These are phyloP conservation scores for Laburnicola sp. DNA, from an alignment of 2,329 filamentous ascomycete species.

Conservation along the genomic window DNA sequence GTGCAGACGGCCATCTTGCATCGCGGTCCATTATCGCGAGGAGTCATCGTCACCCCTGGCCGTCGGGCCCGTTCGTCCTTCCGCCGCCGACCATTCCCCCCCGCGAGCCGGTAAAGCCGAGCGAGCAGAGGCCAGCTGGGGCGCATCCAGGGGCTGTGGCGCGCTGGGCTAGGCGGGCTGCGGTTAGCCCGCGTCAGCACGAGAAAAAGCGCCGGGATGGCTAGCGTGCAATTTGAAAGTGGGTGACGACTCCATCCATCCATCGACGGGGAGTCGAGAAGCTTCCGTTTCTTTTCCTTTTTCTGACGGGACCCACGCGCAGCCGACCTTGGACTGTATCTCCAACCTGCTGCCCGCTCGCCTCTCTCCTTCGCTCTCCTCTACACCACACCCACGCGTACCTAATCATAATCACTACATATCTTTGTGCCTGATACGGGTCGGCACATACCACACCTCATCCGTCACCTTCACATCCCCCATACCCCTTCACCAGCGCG, in stretches of 20 bases:
- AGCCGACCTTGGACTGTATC: conserved; percentile 26
- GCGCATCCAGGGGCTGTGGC: conserved; percentile 11
- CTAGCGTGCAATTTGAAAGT: conserved; percentile 13
- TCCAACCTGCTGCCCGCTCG: conserved; percentile 34
- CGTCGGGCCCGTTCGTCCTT: neutral
- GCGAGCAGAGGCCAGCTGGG: neutral
- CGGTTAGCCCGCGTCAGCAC: conserved; percentile 16
- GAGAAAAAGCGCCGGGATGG: conserved; percentile 25
- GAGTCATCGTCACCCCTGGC: conserved; percentile 17
- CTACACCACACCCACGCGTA: conserved; percentile 10
- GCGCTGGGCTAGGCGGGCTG: conserved; percentile 2
- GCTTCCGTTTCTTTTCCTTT: conserved; percentile 20
- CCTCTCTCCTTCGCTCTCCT: conserved; percentile 15
- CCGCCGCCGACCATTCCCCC: conserved; percentile 14
- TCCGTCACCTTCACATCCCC: conserved; percentile 17
- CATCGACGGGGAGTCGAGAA: conserved; percentile 13
- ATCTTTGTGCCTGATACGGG: conserved; percentile 16
- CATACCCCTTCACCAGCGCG: conserved; percentile 63
- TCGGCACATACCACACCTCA: conserved; percentile 19
- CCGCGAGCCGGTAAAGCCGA: conserved; percentile 17
- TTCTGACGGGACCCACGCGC: conserved; percentile 8
- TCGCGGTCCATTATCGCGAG: conserved; percentile 30
- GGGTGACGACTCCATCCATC: conserved; percentile 21
- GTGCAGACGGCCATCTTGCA: conserved; percentile 24
- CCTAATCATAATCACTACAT: neutral